Evolutionary conservation across 1,139 yeast genomes (phyloP).

Genomic region (Komagataea norvegica): DNA sequence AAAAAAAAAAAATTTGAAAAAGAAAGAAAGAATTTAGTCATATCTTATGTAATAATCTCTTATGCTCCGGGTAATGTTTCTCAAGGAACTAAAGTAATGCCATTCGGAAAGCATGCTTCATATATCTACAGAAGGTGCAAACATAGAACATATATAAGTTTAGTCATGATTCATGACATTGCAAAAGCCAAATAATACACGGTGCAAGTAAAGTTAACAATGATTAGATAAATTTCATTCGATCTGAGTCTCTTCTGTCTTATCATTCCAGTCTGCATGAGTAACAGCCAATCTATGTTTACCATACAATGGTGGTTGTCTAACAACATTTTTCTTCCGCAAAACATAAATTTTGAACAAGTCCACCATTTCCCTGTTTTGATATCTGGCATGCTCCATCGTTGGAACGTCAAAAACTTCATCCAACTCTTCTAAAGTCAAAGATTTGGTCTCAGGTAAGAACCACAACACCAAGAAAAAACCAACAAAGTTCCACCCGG

Average conservation of each 20-base stretch:
- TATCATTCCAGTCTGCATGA: conserved; percentile 56
- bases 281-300: conserved; percentile 58
- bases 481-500: conserved; percentile 80
- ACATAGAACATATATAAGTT: too few relatives aligned
- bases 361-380: conserved; percentile 42
- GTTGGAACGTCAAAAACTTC: conserved; percentile 61
- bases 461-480: conserved; percentile 63
- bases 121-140: too few relatives aligned
- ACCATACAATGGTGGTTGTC: conserved; percentile 51
- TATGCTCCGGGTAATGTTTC: too few relatives aligned
- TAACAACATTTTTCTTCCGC: conserved; percentile 42
- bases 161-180: too few relatives aligned
- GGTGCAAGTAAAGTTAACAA: neutral
- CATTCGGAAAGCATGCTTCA: too few relatives aligned
- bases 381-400: conserved; percentile 51
- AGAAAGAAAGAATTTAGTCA: conserved; percentile 1
- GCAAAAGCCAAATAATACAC: too few relatives aligned
- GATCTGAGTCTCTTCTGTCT: conserved; percentile 46
- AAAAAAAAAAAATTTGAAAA: neutral
- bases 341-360: conserved; percentile 37
- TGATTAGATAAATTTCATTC: conserved; percentile 18
- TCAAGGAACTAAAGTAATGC: too few relatives aligned
- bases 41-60: too few relatives aligned
- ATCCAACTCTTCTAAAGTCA: conserved; percentile 68
- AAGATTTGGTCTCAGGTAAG: conserved; percentile 65